These are phyloP conservation scores for Onygena corvina DNA, from an alignment of 2,329 filamentous ascomycete species.

Conservation along the genomic window DNA sequence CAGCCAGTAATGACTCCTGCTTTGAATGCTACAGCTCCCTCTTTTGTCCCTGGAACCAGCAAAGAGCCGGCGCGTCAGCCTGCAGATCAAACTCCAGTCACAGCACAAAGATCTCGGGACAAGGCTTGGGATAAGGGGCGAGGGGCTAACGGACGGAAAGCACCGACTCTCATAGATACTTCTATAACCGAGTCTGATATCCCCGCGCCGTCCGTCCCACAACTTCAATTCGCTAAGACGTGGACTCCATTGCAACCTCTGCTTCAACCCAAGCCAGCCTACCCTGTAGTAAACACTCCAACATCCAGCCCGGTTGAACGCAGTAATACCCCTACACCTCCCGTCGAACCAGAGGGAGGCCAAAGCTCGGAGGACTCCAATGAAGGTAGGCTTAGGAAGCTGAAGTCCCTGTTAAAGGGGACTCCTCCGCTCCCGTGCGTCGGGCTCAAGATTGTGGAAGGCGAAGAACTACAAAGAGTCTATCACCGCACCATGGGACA, in stretches of 20 bases:
- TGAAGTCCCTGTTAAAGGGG: background rate
- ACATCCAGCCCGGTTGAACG: background rate
- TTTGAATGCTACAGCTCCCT: background rate
- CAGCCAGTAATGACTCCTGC: background rate
- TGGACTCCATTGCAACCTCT: background rate
- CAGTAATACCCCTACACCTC: too few relatives aligned
- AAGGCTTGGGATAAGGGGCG: background rate
- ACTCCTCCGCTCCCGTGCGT: background rate
- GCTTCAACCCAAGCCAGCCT: background rate
- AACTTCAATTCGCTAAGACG: background rate
- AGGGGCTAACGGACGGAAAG: background rate
- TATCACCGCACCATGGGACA: conserved; percentile 26
- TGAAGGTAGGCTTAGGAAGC: background rate
- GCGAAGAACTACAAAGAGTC: conserved; percentile 19
- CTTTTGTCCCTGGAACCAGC: background rate
- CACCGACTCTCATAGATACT: background rate
- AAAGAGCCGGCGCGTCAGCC: background rate
- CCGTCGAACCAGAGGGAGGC: too few relatives aligned
- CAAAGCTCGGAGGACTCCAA: background rate
- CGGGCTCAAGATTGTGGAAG: background rate
- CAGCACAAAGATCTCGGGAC: background rate
- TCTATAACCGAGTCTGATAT: background rate
- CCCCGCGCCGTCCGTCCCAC: background rate
- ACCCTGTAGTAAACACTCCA: background rate
- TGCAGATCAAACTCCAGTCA: background rate